Evolutionary conservation across 2,329 filamentous ascomycete species (phyloP).

Genomic region (Furcasterigmium furcatum): DNA sequence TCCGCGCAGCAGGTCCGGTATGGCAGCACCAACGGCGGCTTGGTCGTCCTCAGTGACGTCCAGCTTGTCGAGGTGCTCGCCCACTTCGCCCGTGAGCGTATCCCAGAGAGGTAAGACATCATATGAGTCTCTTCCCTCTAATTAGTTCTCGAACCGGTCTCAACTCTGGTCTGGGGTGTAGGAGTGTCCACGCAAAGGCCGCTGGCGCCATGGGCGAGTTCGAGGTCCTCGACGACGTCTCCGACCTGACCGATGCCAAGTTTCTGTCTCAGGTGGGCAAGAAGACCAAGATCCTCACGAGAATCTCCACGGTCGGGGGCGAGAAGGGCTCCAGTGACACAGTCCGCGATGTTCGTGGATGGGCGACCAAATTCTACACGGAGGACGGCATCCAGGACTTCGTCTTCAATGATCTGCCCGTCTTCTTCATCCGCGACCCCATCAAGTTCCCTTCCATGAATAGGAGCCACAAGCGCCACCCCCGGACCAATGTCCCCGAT

Average conservation of each 20-base stretch:
- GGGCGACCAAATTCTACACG: slow-evolving; percentile 32
- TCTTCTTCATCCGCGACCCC: slow-evolving; percentile 44
- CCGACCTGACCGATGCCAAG: slow-evolving; percentile 47
- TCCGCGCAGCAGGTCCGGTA: slow-evolving; percentile 17
- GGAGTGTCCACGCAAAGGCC: slow-evolving; percentile 17
- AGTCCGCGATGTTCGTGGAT: slow-evolving; percentile 65
- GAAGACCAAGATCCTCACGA: slow-evolving; percentile 39
- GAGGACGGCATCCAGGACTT: slow-evolving; percentile 23
- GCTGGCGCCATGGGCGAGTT: slow-evolving; percentile 48
- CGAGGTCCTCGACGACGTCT: slow-evolving; percentile 51
- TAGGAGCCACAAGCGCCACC: slow-evolving; percentile 39
- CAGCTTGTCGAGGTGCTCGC: slow-evolving; percentile 53
- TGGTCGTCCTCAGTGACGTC: slow-evolving; percentile 45
- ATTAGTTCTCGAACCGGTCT: too few relatives aligned
- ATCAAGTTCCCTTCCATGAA: slow-evolving; percentile 45
- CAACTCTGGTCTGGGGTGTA: background rate
- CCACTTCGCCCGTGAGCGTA: slow-evolving; percentile 56
- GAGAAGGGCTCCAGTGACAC: slow-evolving; percentile 63
- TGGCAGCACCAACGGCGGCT: slow-evolving; percentile 20
- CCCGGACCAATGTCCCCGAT: slow-evolving; percentile 34
- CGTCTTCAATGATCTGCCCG: slow-evolving; percentile 41
- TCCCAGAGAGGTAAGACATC: slow-evolving; percentile 49
- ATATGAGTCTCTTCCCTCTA: background rate
- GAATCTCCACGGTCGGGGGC: slow-evolving; percentile 66
- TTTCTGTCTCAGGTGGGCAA: slow-evolving; percentile 48